Conservation (phyloP, 345 rosid species). For the Moricandia arvensis region DNA sequence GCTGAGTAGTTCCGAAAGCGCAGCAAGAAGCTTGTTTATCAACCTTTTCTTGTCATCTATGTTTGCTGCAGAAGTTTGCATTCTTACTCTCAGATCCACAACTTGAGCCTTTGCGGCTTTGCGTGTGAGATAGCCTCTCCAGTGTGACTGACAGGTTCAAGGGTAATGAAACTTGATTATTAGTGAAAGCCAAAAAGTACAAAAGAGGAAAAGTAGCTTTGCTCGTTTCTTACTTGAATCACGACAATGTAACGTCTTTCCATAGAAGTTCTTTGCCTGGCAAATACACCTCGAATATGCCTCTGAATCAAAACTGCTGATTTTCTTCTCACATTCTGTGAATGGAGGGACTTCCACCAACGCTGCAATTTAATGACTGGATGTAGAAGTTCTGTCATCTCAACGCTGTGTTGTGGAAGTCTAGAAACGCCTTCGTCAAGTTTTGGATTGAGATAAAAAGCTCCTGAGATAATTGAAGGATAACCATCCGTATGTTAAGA, state of each 20-base stretch:
- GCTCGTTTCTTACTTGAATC: constrained; percentile 64
- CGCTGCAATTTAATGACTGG: constrained; percentile 72
- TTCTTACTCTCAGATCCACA: constrained; percentile 58
- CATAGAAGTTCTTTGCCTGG: constrained; percentile 46
- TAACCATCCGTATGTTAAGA: not conserved
- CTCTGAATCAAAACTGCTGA: constrained; percentile 62
- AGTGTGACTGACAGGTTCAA: constrained; percentile 52
- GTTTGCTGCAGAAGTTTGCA: constrained; percentile 69
- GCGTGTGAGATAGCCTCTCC: constrained; percentile 79
- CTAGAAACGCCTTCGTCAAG: constrained; percentile 9
- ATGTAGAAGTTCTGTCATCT: constrained; percentile 26
- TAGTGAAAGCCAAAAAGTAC: not conserved
- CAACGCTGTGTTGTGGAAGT: constrained; percentile 34
- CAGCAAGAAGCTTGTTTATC: constrained; percentile 72
- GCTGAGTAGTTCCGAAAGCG: constrained; percentile 71
- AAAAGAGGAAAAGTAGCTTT: not conserved
- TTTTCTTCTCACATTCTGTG: constrained; percentile 45
- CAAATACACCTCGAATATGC: constrained; percentile 55
- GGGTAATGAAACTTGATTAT: constrained; percentile 1
- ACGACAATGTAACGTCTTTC: constrained; percentile 46
- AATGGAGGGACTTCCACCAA: constrained; percentile 70
- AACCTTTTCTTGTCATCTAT: constrained; percentile 77
- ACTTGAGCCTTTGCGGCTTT: constrained; percentile 64
- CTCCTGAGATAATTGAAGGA: constrained; percentile 41
- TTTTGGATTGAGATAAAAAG: constrained; percentile 36